A percentile compares a stretch with the other conserved stretches of the same genome.
phyloP scores from a whole-genome alignment of 2,329 filamentous ascomycete species.

The Beauveria bassiana region DNA sequence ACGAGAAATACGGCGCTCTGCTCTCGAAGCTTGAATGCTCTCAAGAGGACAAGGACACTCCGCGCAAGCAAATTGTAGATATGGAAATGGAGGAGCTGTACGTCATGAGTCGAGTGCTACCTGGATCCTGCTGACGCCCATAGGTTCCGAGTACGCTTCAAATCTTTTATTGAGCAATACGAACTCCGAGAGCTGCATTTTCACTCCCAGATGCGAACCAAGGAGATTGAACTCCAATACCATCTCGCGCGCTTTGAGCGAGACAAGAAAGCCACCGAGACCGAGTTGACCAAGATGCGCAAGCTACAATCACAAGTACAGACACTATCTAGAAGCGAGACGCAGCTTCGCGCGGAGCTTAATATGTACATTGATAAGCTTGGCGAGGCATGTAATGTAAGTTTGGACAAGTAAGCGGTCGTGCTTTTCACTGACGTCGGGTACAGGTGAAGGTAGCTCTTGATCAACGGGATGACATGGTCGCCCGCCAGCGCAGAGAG shows the following conservation, averaged over 20 bases:
- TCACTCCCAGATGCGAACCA: slow-evolving; percentile 82
- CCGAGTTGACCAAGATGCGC: slow-evolving; percentile 70
- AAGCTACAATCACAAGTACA: slow-evolving; percentile 87
- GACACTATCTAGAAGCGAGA: slow-evolving; percentile 92
- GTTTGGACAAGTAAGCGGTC: no score
- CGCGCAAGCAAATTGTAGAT: slow-evolving; percentile 72
- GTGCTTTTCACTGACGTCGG: slow-evolving; percentile 17
- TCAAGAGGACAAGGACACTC: slow-evolving; percentile 77
- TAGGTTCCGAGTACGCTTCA: slow-evolving; percentile 80
- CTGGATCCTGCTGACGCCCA: slow-evolving; percentile 14
- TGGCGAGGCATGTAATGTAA: slow-evolving; percentile 68
- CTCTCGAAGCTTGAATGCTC: slow-evolving; percentile 81
- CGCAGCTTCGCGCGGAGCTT: slow-evolving; percentile 85
- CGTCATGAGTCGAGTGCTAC: slow-evolving; percentile 24
- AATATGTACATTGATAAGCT: slow-evolving; percentile 99
- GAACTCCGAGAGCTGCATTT: slow-evolving; percentile 93
- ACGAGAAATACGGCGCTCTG: slow-evolving; percentile 74
- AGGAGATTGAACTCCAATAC: slow-evolving; percentile 91
- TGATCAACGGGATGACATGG: slow-evolving; percentile 9
- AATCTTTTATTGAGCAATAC: slow-evolving; percentile 93
- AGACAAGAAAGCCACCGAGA: slow-evolving; percentile 80
- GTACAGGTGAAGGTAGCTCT: background rate
- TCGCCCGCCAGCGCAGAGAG: slow-evolving; percentile 56
- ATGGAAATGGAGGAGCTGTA: slow-evolving; percentile 87
- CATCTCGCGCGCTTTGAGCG: slow-evolving; percentile 83